Base-by-base conservation (phyloP, 1,139 yeast species). In the Hyphopichia wangnamkhiaoensis region DNA sequence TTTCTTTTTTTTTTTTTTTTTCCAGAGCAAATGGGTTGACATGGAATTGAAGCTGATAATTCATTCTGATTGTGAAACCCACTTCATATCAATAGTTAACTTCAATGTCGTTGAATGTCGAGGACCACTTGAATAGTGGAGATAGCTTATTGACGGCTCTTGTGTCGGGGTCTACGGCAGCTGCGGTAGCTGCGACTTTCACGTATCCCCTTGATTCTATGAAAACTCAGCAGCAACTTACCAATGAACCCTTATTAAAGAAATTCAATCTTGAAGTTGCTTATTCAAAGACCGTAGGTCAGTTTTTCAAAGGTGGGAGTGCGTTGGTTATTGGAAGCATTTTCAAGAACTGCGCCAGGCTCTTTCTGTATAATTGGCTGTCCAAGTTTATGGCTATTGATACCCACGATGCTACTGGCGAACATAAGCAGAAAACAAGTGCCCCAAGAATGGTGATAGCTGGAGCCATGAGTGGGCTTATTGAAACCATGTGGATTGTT, bases 131-230 rank as follows among this genome's bases (percentile, higher is more conserved):
- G 14, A 30, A 30, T 18, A 19, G 15, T 30, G 24, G 62, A 19
- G 73, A 64, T 31, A 67, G 58, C 42, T 56, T 78, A 14, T 53
- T 79, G 20, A 81, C 87, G 6, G 88, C 93, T 0, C 71, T 86
- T 41, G 71, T 84, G 3, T 84, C 94, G 2, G 95, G 95, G 16
- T 75, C 83, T 34, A 71, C 83, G 2, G 90, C 96, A 0, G 87
- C 91, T 0, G 76, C 84, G 1, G 78, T 79, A 2, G 83, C 89
- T 37, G 81, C 94, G 1, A 72, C 82, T 0, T 50, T 82, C 14
- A 84, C 95, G 0, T 89, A 87, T 56, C 97, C 98, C 0, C 76
- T 91, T 49, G 98, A 91, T 58, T 86, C 80, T 52, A 61, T 84
- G 44, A 91, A 91, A 59, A 85, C 94, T 18, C 79, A 84, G 45